phyloP scores from a whole-genome alignment of 1,284 basidiomycete species.

The Rhodotorula sp. region DNA sequence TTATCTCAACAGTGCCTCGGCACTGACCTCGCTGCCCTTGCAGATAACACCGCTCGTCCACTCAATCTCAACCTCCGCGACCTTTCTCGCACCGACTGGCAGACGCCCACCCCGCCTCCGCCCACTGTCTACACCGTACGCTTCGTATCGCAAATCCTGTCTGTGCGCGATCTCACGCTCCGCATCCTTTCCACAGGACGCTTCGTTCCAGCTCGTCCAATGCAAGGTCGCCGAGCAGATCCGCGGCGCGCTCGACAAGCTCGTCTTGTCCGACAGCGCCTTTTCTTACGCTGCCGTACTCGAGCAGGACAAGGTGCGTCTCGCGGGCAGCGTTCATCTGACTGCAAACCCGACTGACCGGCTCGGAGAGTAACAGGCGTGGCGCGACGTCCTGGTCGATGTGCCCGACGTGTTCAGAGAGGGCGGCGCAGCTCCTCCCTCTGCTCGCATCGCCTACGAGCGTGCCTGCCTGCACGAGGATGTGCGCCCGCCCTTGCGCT shows the following conservation, averaged over 20 bases:
- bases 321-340: not conserved
- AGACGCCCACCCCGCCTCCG: slow-evolving; percentile 10
- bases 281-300: slow-evolving; percentile 36
- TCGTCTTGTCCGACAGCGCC: slow-evolving; percentile 26
- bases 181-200: slow-evolving; percentile 10
- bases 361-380: not conserved
- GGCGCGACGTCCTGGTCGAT: slow-evolving; percentile 12
- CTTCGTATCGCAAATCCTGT: not conserved
- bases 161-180: too few relatives aligned
- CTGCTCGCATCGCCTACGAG: slow-evolving; percentile 25
- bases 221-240: slow-evolving; percentile 37
- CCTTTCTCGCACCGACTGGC: slow-evolving; percentile 38
- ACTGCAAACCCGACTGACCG: not conserved
- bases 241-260: slow-evolving; percentile 35
- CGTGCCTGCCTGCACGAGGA: slow-evolving; percentile 30
- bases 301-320: slow-evolving; percentile 36
- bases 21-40: not conserved
- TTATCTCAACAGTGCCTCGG: accelerated
- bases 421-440: not conserved
- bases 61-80: slow-evolving; percentile 38
- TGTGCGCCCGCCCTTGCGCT: slow-evolving; percentile 6
- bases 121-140: slow-evolving; percentile 27
- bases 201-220: slow-evolving; percentile 39
- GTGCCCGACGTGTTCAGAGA: slow-evolving; percentile 27
- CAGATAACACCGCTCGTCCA: slow-evolving; percentile 39